phyloP scores from a whole-genome alignment of 1,284 basidiomycete genomes.

The Phaffia rhodozyma region DNA sequence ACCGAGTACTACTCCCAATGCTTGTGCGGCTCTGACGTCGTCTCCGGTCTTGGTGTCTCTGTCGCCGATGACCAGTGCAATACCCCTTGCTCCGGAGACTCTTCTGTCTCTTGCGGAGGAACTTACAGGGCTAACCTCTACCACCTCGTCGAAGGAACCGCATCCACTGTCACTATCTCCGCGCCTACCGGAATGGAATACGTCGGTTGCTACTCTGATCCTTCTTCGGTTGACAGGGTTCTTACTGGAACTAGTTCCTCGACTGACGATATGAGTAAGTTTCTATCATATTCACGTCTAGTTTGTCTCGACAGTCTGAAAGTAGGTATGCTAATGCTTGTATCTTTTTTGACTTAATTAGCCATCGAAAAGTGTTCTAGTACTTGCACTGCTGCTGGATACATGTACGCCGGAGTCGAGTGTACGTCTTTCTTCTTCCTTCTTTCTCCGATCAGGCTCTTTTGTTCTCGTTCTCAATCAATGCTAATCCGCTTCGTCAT shows the following conservation, averaged over 20 bases:
- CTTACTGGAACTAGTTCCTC: no score
- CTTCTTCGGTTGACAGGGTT: no score
- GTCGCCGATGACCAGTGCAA: not conserved
- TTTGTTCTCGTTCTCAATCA: not conserved
- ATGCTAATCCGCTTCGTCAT: not conserved
- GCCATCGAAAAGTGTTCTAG: no score
- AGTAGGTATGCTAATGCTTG: no score
- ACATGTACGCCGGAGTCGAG: conserved; percentile 5
- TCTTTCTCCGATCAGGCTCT: not conserved
- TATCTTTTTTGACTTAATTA: no score
- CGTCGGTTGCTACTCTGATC: no score
- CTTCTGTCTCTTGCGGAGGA: not conserved
- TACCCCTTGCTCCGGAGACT: not conserved
- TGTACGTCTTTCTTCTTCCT: not conserved
- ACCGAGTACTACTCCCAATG: not conserved
- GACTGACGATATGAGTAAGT: no score
- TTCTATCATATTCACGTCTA: no score
- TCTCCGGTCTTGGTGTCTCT: not conserved
- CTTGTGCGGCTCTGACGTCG: not conserved
- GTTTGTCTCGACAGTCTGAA: no score
- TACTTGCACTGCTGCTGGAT: not conserved
- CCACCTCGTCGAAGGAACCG: no score
- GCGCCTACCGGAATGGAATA: no score
- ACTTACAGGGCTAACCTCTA: not conserved
- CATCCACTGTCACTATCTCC: no score